Evolutionary conservation across 345 rosid genomes (phyloP).

Genomic region (Gynandropsis gynandra): DNA sequence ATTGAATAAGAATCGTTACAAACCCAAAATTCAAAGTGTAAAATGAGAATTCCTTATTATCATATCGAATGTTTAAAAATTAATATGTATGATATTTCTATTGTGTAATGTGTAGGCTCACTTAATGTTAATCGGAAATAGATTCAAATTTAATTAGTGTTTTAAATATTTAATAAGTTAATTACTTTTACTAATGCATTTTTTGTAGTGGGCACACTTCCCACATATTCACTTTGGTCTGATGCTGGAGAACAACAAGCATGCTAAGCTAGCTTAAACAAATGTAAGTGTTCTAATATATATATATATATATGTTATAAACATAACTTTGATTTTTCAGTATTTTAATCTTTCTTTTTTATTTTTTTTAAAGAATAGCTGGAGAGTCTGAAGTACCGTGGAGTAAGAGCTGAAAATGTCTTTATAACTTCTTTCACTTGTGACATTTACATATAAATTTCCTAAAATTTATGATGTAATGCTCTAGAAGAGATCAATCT

Average conservation of each 20-base stretch:
- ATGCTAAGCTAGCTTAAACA: constrained; percentile 41
- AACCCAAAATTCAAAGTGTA: too few relatives aligned
- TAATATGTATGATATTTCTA: neutral
- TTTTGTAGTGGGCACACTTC: constrained; percentile 85
- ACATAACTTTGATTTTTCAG: neutral
- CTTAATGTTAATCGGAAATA: neutral
- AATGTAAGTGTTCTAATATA: constrained; percentile 31
- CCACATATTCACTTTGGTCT: constrained; percentile 88
- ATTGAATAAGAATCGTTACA: too few relatives aligned
- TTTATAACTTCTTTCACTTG: neutral
- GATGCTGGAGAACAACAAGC: constrained; percentile 71
- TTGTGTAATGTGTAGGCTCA: neutral
- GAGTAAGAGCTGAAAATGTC: constrained; percentile 14
- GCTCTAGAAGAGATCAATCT: neutral
- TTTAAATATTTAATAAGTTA: neutral
- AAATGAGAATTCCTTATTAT: too few relatives aligned
- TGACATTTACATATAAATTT: neutral
- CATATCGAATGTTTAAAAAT: too few relatives aligned
- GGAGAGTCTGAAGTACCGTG: constrained; percentile 16
- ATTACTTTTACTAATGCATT: neutral
- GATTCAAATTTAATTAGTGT: too few relatives aligned
- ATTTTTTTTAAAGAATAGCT: constrained; percentile 7
- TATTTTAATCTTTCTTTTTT: neutral
- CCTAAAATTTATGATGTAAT: neutral
- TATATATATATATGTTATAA: neutral